A percentile compares a stretch with the other conserved stretches of the same genome.
Evolutionary conservation across 2,329 filamentous ascomycete genomes (phyloP).

Genomic region (Pseudopithomyces chartarum): DNA sequence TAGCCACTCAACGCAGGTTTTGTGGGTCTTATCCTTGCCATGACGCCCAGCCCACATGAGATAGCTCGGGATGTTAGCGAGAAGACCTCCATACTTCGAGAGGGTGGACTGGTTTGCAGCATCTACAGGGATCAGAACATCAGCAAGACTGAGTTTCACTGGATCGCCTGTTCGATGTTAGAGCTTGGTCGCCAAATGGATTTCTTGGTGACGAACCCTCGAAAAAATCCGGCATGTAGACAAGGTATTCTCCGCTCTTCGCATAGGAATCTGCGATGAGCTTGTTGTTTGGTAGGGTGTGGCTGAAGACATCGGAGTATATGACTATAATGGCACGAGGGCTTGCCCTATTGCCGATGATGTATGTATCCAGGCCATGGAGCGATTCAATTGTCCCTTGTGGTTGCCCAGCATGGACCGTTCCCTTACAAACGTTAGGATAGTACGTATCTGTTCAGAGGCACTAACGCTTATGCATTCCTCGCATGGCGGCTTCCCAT

Average conservation of each 20-base stretch:
- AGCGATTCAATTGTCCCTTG: slow-evolving; percentile 20
- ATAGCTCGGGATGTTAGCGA: slow-evolving; percentile 31
- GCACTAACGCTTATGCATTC: slow-evolving; percentile 1
- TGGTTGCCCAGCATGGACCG: slow-evolving; percentile 42
- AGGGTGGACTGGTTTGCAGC: slow-evolving; percentile 41
- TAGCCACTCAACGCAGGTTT: slow-evolving; percentile 44
- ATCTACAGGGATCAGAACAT: slow-evolving; percentile 45
- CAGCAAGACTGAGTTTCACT: slow-evolving; percentile 31
- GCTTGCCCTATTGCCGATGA: slow-evolving; percentile 21
- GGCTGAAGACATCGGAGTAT: slow-evolving; percentile 31
- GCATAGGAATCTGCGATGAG: slow-evolving; percentile 32
- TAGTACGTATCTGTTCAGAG: not conserved
- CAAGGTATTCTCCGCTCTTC: slow-evolving; percentile 23
- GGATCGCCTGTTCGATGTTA: slow-evolving; percentile 19
- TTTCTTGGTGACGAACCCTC: slow-evolving; percentile 11
- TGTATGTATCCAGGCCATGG: slow-evolving; percentile 29
- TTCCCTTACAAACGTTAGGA: slow-evolving; percentile 30
- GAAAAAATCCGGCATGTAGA: slow-evolving; percentile 33
- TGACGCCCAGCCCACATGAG: slow-evolving; percentile 40
- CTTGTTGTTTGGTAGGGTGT: slow-evolving; percentile 30
- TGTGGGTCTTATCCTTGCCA: slow-evolving; percentile 35
- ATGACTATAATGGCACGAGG: slow-evolving; percentile 27
- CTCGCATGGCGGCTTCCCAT: not conserved
- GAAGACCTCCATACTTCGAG: slow-evolving; percentile 46
- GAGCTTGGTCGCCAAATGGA: not conserved